These are phyloP conservation scores for Viridothelium virens DNA, from an alignment of 495 filamentous ascomycete genomes.

Conservation along the genomic window DNA sequence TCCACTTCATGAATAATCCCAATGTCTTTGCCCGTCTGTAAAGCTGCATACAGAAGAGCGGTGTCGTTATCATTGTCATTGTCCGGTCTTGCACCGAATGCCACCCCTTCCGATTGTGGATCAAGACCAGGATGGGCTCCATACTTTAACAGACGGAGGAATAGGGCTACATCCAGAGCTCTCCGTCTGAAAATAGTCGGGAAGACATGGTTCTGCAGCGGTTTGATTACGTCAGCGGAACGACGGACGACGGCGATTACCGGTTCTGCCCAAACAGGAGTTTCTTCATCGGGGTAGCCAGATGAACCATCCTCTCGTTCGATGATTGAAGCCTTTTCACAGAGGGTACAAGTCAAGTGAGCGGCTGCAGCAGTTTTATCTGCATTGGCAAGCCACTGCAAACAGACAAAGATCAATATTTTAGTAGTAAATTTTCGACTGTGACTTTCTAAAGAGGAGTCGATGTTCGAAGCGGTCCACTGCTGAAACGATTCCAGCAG, in stretches of 20 bases:
- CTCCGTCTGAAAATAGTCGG: constrained; percentile 60
- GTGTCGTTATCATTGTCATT: constrained; percentile 43
- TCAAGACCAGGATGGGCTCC: constrained; percentile 30
- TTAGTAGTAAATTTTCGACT: not conserved
- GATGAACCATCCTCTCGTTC: not conserved
- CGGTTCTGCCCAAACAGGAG: constrained; percentile 44
- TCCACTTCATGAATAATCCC: constrained; percentile 64
- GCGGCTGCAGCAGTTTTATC: constrained; percentile 59
- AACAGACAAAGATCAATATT: constrained; percentile 41
- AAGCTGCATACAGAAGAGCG: constrained; percentile 54
- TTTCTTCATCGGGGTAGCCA: constrained; percentile 32
- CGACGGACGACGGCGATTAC: constrained; percentile 41
- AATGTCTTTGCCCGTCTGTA: constrained; percentile 71
- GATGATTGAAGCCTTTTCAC: constrained; percentile 6
- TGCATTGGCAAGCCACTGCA: constrained; percentile 54
- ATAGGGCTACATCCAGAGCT: constrained; percentile 43
- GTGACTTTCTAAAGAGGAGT: not conserved
- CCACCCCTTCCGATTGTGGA: not conserved
- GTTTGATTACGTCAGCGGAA: constrained; percentile 51
- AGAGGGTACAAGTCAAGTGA: constrained; percentile 43
- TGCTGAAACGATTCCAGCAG: constrained; percentile 31
- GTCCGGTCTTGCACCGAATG: constrained; percentile 23
- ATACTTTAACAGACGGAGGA: constrained; percentile 46
- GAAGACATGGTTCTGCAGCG: constrained; percentile 66
- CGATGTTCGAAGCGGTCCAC: not conserved